Evolutionary conservation across 2,329 filamentous ascomycete species (phyloP), one percentile per base, ranked within the genome.

Genomic region (Xylaria sp.): DNA sequence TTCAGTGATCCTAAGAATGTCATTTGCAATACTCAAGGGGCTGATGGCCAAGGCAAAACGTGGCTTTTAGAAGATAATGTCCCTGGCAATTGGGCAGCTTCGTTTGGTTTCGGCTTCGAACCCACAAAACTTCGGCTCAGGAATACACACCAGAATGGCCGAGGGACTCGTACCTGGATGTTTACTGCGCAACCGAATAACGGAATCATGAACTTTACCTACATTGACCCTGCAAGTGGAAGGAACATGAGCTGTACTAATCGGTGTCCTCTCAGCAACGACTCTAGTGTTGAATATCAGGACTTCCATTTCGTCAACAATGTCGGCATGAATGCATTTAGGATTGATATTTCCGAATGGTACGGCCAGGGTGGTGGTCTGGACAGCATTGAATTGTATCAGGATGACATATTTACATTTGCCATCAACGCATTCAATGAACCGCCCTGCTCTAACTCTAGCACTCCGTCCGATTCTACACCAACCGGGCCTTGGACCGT

Each of bases 191-290:
- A 95, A 68, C 94, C 95, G 5, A 89, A 95, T 76, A 91, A 92
- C 71, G 96, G 96, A 62, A 98, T 99, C 79, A 93, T 99, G 90
- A 98, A 98, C 81, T 87, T 99, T 77, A 97, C 94, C 46, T 98
- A 96, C 75, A 90, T 90, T 72, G 94, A 98, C 76, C 91, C 92
- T 28, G 83, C 79, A 48, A 92, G 89, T 1, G 91, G 92, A 32
- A 83, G 88, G 60, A 90, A 91, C 65, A 82, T 84, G 37, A 90
- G 87, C 66, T 99, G 96, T 82, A 94, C 94, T 63, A 91, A 90
- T 70, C 87, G 89, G 76, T 99, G 96, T 76, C 93, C 94, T n/a
- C 86, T 99, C 57, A 94, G 92, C 71, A 85, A 90, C 76, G 89
- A 93, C 76, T 82, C 85, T 20, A 87, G 85, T 6, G 80, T 90